Evolutionary conservation across 495 filamentous ascomycete species (phyloP).

Genomic region (Corynascus novoguineensis): DNA sequence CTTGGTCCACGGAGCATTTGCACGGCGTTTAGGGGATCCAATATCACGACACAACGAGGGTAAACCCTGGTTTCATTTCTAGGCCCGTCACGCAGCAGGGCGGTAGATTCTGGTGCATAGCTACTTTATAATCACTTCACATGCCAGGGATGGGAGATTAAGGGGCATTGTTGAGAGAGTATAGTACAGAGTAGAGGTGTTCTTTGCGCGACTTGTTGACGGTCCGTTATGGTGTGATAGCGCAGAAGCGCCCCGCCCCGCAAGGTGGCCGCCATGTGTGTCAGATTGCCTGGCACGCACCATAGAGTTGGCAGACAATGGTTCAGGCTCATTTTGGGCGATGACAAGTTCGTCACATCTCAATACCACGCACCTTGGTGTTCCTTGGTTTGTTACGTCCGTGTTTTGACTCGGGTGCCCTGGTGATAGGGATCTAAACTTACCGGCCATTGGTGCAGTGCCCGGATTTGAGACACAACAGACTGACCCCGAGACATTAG

Average conservation of each 20-base stretch:
- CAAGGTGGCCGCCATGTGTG: neutral
- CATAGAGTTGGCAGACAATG: neutral
- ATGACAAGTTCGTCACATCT: neutral
- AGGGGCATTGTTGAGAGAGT: neutral
- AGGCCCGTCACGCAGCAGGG: neutral
- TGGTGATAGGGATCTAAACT: neutral
- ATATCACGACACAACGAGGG: neutral
- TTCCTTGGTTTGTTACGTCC: neutral
- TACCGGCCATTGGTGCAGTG: neutral
- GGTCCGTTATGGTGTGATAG: neutral
- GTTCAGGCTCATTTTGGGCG: neutral
- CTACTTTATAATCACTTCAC: conserved; percentile 11
- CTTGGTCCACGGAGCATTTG: conserved; percentile 4
- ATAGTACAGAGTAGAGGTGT: neutral
- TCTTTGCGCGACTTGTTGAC: neutral
- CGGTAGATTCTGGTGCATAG: neutral
- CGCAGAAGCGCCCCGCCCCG: neutral
- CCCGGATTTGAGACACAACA: neutral
- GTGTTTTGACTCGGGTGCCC: neutral
- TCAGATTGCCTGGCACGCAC: neutral
- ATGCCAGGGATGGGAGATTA: conserved; percentile 8
- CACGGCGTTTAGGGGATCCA: conserved; percentile 4
- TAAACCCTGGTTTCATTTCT: neutral
- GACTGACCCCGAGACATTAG: neutral
- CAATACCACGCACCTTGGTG: neutral